Evolutionary conservation across 2,329 filamentous ascomycete species (phyloP).

Genomic region (Aschersonia sp.): DNA sequence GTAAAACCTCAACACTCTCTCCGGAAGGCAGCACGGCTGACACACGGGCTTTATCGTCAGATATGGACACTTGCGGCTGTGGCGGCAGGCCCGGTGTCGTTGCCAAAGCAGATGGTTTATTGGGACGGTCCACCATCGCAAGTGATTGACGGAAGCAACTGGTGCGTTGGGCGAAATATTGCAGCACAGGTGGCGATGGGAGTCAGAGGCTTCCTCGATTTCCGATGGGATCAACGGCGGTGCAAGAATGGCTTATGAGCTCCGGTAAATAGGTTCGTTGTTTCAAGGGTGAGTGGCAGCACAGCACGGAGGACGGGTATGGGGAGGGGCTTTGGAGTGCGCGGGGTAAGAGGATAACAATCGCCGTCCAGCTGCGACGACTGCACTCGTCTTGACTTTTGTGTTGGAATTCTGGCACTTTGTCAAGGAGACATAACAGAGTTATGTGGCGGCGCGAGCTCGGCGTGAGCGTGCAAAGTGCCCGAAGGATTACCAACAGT

Average conservation of each 20-base stretch:
- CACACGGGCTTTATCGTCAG: constrained; percentile 56
- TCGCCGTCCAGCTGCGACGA: not conserved
- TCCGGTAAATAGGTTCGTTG: too few relatives aligned
- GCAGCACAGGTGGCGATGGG: too few relatives aligned
- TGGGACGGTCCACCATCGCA: constrained; percentile 64
- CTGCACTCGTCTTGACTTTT: not conserved
- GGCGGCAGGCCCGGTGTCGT: constrained; percentile 61
- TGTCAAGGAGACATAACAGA: too few relatives aligned
- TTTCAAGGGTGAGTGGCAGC: too few relatives aligned
- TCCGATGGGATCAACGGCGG: too few relatives aligned
- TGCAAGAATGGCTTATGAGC: too few relatives aligned
- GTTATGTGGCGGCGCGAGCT: too few relatives aligned
- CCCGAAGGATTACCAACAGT: too few relatives aligned
- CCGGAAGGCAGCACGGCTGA: constrained; percentile 72
- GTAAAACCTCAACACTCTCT: constrained; percentile 70
- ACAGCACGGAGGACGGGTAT: not conserved
- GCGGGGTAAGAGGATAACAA: not conserved
- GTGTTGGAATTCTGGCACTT: too few relatives aligned
- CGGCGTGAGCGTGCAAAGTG: too few relatives aligned
- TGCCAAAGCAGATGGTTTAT: constrained; percentile 67
- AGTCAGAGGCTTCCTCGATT: too few relatives aligned
- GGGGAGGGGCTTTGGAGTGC: not conserved
- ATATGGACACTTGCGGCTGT: constrained; percentile 60
- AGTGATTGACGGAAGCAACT: not conserved
- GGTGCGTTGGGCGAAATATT: too few relatives aligned